Base-by-base conservation (phyloP, 2,329 filamentous ascomycete species). In the Fonsecaea pugnacius region DNA sequence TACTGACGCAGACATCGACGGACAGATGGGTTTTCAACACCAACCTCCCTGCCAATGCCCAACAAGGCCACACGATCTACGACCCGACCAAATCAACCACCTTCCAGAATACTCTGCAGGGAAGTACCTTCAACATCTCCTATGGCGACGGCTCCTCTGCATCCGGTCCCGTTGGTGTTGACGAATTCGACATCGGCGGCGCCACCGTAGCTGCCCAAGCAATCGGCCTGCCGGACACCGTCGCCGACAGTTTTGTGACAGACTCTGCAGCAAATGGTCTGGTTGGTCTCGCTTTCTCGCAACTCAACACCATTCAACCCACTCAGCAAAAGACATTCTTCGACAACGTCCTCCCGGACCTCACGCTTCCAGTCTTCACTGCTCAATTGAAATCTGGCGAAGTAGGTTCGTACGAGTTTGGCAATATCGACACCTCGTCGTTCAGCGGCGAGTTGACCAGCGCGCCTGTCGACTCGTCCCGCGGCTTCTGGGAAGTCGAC, bases 391-490 rank as follows among this genome's bases (percentile, higher is more conserved):
- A 85, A 72, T 82, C 84, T 68, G 80, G 83, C 64, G 79, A 80
- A 16, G 78, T 81, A 2, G 90, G 90, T 52, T 82, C 84, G 33
- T 93, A 91, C 77, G 87, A 91, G 73, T 93, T 93, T 71, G 91
- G 91, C 65, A 82, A 76, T 70, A 87, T 93, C 71, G 88, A 93
- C 73, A 73, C 72, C 1, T 78, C 78, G 62, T 87, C 90, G 70
- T 90, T 89, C 75, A 80, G 75, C 1, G 90, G 89, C 36, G 71
- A 82, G 3, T 82, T 93, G 71, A 76, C 81, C 24, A 91, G 87
- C 73, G 80, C 87, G 21, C 78, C 83, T 9, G 81, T 91, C 66
- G 84, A 91, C 73, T 82, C 80, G 18, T 81, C 80, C 10, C 77
- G 80, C 35, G 90, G 89, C 8, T 91, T 88, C 79, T 92, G 90